Evolutionary conservation across 2,329 filamentous ascomycete genomes (phyloP).

Genomic region (Ophiostoma novo-ulmi): DNA sequence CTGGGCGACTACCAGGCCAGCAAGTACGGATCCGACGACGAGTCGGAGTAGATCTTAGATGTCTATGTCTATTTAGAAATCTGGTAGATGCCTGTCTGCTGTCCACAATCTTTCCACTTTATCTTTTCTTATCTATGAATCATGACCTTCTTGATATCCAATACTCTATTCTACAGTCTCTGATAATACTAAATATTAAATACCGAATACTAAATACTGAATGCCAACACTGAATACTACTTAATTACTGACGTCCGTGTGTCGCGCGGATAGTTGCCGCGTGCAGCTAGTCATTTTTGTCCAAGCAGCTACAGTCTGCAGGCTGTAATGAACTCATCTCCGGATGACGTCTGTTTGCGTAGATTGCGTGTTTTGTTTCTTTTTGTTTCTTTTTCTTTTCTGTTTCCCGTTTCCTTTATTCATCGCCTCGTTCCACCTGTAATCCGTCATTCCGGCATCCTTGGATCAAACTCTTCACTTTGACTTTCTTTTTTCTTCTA

Average conservation of each 20-base stretch:
- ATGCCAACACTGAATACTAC: not conserved
- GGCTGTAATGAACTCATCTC: conserved; percentile 15
- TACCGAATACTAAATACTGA: too few species aligned
- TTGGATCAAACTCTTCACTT: too few species aligned
- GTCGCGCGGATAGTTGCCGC: conserved; percentile 6
- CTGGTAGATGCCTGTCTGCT: too few species aligned
- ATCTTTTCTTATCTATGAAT: not conserved
- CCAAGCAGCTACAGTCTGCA: not conserved
- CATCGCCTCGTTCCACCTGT: too few species aligned
- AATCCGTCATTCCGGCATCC: too few species aligned
- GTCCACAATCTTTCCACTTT: not conserved
- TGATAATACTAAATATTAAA: too few species aligned
- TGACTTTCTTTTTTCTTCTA: not conserved
- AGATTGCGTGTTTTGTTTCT: not conserved
- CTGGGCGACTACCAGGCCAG: conserved; percentile 67
- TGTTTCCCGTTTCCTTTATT: too few species aligned
- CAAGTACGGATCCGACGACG: conserved; percentile 42
- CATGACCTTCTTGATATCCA: not conserved
- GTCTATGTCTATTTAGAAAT: too few species aligned
- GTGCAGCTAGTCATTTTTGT: not conserved
- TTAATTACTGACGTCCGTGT: not conserved
- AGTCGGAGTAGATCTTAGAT: conserved; percentile 8
- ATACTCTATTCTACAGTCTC: too few species aligned
- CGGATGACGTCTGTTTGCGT: not conserved
- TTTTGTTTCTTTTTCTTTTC: not conserved